Evolutionary conservation across 2,329 filamentous ascomycete genomes (phyloP).

Genomic region (Hawksworthiomyces lignivorus): DNA sequence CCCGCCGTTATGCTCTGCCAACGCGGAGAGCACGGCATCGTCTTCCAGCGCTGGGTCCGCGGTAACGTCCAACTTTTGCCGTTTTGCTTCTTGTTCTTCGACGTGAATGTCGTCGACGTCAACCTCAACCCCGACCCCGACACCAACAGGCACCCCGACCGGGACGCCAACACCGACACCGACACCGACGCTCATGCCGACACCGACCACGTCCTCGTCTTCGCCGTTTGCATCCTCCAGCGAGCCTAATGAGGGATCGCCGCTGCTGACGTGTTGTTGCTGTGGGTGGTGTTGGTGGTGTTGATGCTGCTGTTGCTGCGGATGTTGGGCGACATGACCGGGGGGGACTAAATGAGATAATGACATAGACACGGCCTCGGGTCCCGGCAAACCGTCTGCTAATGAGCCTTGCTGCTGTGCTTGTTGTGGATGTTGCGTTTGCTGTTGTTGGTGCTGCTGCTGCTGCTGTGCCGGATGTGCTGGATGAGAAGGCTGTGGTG

Average conservation of each 20-base stretch:
- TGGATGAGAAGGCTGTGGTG: too few relatives aligned
- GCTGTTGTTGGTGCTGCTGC: not conserved
- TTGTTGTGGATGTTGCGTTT: slow-evolving; percentile 10
- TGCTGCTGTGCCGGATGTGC: not conserved
- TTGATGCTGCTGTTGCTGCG: slow-evolving; percentile 10
- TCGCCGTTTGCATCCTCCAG: slow-evolving; percentile 10
- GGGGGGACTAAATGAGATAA: too few relatives aligned
- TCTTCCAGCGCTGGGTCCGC: slow-evolving; percentile 34
- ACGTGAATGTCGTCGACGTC: slow-evolving; percentile 14
- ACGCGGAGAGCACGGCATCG: slow-evolving; percentile 37
- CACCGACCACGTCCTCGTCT: not conserved
- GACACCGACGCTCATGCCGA: not conserved
- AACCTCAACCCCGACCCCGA: slow-evolving; percentile 13
- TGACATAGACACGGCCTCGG: too few relatives aligned
- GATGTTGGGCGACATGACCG: too few relatives aligned
- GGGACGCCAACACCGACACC: slow-evolving; percentile 9
- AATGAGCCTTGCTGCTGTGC: too few relatives aligned
- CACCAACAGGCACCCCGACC: slow-evolving; percentile 13
- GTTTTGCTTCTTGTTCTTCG: slow-evolving; percentile 32
- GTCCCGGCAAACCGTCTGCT: too few relatives aligned
- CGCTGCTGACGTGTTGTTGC: slow-evolving; percentile 7
- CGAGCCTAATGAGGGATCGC: not conserved
- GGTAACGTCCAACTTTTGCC: slow-evolving; percentile 29
- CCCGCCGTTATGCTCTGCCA: slow-evolving; percentile 36
- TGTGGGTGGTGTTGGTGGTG: not conserved